Base-by-base conservation (phyloP, 2,329 filamentous ascomycete species). In the Penicillium sumatraense region DNA sequence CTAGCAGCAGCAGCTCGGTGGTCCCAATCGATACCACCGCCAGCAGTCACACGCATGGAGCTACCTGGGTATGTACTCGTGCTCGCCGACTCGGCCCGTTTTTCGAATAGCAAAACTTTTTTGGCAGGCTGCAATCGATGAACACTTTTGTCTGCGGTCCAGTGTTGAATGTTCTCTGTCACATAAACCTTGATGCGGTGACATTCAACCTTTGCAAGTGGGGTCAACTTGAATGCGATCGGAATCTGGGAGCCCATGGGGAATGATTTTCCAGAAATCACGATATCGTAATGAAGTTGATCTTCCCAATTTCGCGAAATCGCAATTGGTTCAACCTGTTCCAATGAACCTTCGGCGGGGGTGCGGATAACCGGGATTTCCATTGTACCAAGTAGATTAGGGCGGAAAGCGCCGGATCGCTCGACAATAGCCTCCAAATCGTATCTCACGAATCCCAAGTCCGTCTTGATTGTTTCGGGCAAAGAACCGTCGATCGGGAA, bases 281-380 rank as follows among this genome's bases (percentile, higher is more conserved):
- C 88, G 64, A 97, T 96, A 67, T 97, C 93, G 75, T 97, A 97
- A 68, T 96, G 91, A 27, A 97, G 80, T 68, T 96, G 93, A 64
- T 97, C 92, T 71, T 97, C 93, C 93, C 93, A 97, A 59, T 91
- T 92, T 18, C 93, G 83, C 61, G 90, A 93, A 68, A 97, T 96
- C 10, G 92, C 93, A 66, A 97, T 96, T 2, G 93, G 93, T 70
- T 97, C 93, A 23, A 92, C 89, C 73, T 91, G 91, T 73, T 97
- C 93, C 21, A 96, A 80, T 0, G 92, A 96, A 42, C 92, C 85
- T 74, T 96, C 91, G 46, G 93, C 86, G 0, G 93, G 93, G 3
- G 95, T 87, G 41, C 93, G 88, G 50, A 96, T 91, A 45, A 97
- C 86, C 8, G 83, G 84, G 2, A 97, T 87, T 72, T 96, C 92